Evolutionary conservation across 2,329 filamentous ascomycete genomes (phyloP), one percentile per base, ranked within the genome.

Genomic region (Thermoascus crustaceus): DNA sequence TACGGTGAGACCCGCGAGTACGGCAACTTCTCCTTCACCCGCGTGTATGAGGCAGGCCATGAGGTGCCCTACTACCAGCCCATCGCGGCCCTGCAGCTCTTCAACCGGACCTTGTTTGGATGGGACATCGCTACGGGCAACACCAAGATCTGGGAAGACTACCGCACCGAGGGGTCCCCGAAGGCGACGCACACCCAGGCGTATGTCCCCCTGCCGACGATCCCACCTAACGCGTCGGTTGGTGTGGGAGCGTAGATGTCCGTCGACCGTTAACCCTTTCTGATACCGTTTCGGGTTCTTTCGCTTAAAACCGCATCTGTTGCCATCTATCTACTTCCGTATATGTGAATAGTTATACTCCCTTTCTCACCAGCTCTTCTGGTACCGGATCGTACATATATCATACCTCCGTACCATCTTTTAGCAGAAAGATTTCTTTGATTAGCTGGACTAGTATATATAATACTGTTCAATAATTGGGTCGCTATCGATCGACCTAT

Each of bases 1-100:
- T 51, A 83, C 34, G 85, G 85, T 13, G 73, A 76, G 37, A 83
- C 85, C 0, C 74, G 84, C 3, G 83, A 91, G 56, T 84, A 76
- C 48, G 84, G 81, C 7, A 88, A 88, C 47, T 71, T 83, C 35
- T 77, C 72, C 10, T 83, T 83, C 54, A 75, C 74, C 35, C 70
- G 79, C 5, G 68, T 83, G 31, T 82, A 78, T 53, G 73, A 82
- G 48, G 69, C 78, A 10, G 78, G 80, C 2, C 79, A 83, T 48
- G 70, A 76, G 34, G 71, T 78, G 1, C 69, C 76, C 0, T 72
- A 68, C 26, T 57, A 53, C 50, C 76, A 80, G 57, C 77, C 76
- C 8, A 64, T 73, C 49, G 76, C 75, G 3, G 63, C 73, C 2
- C 68, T 78, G 38, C 69, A 72, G 43, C 60, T 80, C 24, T 81